Base-by-base conservation (phyloP, 2,329 filamentous ascomycete species). In the Dendryphion nanum region DNA sequence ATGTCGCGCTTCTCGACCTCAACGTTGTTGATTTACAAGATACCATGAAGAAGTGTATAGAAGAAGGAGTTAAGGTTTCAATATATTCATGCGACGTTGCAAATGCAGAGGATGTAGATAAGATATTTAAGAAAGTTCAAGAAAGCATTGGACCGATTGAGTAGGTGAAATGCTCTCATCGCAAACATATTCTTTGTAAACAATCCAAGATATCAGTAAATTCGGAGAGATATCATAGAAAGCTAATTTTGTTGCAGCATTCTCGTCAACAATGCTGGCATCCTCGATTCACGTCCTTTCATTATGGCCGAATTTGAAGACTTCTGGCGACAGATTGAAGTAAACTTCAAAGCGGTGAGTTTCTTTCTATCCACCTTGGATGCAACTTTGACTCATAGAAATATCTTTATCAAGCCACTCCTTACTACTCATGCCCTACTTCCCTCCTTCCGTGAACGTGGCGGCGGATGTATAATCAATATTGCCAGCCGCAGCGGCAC, bases 311-410 rank as follows among this genome's bases (percentile, higher is more conserved):
- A 37, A 1, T 57, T 61, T 30, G 41, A 53, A 2, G 19, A 18
- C 1, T 61, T 61, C 35, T 61, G 57, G 57, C 40, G 48, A 19
- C 53, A 59, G 34, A 58, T 61, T 14, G 57, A 61, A 34, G 57
- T 61, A 19, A 61, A 59, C 23, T 59, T 61, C 35, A 61, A 61
- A 42, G 57, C 44, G 4, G 52, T 49, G 38, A 13, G 37, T 42
- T 13, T 35, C 13, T 20, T 23, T 16, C 23, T 26, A 26, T 26
- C 10, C n/a, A 26, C n/a, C 3, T n/a, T 26, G 23, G 10, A 26
- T 26, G 23, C 3, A 26, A 2, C 23, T 29, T 5, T 16, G 7
- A n/a, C 18, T 33, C 19, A 10, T 26, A 18, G 8, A 14, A 21
- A 12, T 31, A 13, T 18, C 18, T 13, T n/a, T 18, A 21, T 23